Conservation (phyloP, 768 basidiomycete species). For the Boletus rex-veris region DNA sequence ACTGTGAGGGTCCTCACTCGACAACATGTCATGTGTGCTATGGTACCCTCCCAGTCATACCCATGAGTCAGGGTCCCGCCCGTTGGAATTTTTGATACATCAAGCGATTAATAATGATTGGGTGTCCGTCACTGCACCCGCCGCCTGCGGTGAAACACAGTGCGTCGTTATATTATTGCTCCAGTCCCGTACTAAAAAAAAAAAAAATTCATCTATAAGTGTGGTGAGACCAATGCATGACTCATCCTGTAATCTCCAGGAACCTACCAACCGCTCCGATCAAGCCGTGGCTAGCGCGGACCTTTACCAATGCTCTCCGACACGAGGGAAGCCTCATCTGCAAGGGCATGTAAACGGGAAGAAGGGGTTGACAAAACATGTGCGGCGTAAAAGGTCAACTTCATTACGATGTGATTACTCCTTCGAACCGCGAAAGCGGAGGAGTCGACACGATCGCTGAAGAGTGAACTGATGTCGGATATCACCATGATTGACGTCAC, state of each 20-base stretch:
- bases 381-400: conserved; percentile 68
- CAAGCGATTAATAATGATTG: not conserved
- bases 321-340: conserved; percentile 38
- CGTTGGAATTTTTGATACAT: not conserved
- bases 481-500: conserved; percentile 21
- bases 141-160: too few relatives aligned
- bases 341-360: conserved; percentile 37
- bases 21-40: not conserved
- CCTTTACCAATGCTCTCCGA: conserved; percentile 28
- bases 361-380: conserved; percentile 51
- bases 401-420: conserved; percentile 45
- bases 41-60: conserved; percentile 24
- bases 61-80: not conserved
- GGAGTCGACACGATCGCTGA: conserved; percentile 4
- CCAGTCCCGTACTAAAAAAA: too few relatives aligned
- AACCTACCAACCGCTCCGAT: not conserved
- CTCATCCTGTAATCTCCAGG: not conserved
- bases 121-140: not conserved
- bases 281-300: not conserved
- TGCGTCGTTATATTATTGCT: too few relatives aligned
- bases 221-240: not conserved
- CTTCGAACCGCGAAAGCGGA: not conserved
- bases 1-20: conserved; percentile 27
- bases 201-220: not conserved
- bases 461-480: conserved; percentile 27